These are phyloP conservation scores for Diplodia corticola DNA, from an alignment of 2,329 filamentous ascomycete species.

Conservation along the genomic window DNA sequence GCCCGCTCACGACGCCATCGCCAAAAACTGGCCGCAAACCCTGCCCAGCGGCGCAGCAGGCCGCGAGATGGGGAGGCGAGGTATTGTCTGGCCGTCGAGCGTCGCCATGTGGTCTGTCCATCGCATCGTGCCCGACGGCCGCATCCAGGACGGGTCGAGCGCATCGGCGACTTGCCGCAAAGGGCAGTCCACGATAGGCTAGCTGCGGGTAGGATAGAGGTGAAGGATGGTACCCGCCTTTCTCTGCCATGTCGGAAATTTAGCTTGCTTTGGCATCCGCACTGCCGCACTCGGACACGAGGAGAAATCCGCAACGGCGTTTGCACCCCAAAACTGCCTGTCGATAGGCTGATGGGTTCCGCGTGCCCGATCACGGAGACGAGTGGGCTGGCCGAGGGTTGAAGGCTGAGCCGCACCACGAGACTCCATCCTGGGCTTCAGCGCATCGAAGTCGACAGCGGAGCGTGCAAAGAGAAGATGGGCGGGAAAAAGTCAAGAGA, in stretches of 20 bases:
- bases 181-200: slow-evolving; percentile 1
- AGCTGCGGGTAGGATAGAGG: background rate
- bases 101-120: background rate
- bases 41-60: background rate
- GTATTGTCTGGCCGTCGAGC: background rate
- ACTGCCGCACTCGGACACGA: background rate
- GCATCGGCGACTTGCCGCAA: background rate
- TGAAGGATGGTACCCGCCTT: background rate
- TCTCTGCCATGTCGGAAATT: background rate
- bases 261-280: background rate
- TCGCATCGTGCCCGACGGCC: background rate
- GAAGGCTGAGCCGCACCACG: background rate
- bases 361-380: background rate
- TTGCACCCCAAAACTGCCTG: background rate
- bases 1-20: background rate
- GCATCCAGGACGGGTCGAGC: background rate
- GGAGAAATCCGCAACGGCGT: background rate
- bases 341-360: background rate
- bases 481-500: too few species aligned
- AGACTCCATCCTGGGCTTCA: too few species aligned
- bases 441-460: too few species aligned
- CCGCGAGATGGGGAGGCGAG: background rate
- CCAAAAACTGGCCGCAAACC: background rate
- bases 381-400: background rate
- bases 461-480: too few species aligned